Percentiles rank a stretch among this genome's conserved stretches.
phyloP scores from a whole-genome alignment of 345 rosid genomes.

The Lepidium africanum region DNA sequence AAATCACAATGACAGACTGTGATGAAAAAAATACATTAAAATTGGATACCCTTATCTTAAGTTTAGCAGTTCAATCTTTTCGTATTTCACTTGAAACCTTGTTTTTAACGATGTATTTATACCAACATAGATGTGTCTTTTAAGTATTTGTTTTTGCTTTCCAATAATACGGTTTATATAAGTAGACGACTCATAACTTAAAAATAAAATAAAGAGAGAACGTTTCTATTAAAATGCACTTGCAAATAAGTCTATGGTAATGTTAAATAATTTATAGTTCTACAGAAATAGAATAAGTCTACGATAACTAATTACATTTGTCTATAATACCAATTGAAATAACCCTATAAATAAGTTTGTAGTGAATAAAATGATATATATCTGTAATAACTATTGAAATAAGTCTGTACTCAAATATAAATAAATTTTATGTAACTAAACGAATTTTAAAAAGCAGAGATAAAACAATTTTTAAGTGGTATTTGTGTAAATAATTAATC shows the following conservation, averaged over 20 bases:
- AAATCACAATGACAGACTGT: not conserved
- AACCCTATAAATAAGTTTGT: no score
- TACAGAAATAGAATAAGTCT: not conserved
- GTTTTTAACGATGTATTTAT: not conserved
- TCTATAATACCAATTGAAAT: no score
- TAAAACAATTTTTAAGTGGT: no score
- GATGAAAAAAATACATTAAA: not conserved
- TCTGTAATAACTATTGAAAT: no score
- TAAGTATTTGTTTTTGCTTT: not conserved
- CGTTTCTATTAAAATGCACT: not conserved
- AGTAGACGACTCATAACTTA: not conserved
- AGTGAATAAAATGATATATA: no score
- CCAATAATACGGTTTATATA: not conserved
- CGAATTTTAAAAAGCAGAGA: no score
- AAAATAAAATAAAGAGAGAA: not conserved
- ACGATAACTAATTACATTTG: no score
- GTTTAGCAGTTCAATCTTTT: not conserved
- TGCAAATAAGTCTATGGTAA: not conserved
- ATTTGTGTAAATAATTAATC: no score
- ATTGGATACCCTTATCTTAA: not conserved
- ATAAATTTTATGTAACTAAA: no score
- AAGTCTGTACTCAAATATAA: no score
- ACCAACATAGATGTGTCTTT: not conserved
- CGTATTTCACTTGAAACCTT: not conserved
- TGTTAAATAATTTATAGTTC: not conserved